Conservation (phyloP, 2,329 filamentous ascomycete genomes). For the Alternaria alternata region DNA sequence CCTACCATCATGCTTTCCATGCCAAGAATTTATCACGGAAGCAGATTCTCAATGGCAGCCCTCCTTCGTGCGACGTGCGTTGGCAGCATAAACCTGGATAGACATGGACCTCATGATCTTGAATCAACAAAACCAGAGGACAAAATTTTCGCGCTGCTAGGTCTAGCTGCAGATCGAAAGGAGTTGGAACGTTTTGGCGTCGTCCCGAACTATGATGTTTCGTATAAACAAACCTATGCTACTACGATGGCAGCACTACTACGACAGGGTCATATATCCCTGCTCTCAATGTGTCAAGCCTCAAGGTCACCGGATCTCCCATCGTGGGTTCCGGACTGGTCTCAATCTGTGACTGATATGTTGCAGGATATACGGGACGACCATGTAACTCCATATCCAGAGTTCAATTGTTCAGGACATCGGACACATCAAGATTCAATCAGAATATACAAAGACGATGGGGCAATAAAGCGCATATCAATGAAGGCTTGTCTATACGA, state of each 20-base stretch:
- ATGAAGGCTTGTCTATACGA: neutral
- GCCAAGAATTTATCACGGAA: neutral
- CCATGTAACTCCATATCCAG: neutral
- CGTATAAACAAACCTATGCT: conserved; percentile 1
- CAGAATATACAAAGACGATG: neutral
- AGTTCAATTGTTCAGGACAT: neutral
- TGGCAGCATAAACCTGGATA: neutral
- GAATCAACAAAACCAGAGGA: conserved; percentile 22
- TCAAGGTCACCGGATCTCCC: neutral
- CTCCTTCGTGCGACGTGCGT: neutral
- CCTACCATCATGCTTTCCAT: neutral
- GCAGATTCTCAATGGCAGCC: neutral
- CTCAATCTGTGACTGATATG: neutral
- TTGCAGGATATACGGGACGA: neutral
- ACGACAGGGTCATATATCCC: neutral
- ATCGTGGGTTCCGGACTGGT: conserved; percentile 6
- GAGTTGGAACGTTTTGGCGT: conserved; percentile 14
- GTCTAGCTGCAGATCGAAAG: conserved; percentile 22
- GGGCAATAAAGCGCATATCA: neutral
- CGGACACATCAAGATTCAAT: neutral
- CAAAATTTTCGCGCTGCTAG: conserved; percentile 27
- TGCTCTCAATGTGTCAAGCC: neutral
- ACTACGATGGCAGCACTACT: conserved; percentile 1
- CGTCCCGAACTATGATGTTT: conserved; percentile 12
- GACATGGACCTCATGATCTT: conserved; percentile 10